A percentile compares a stretch with the other conserved stretches of the same genome.
Conservation (phyloP, 305 asterid species). For the Fraxinus xanthoxyloides region DNA sequence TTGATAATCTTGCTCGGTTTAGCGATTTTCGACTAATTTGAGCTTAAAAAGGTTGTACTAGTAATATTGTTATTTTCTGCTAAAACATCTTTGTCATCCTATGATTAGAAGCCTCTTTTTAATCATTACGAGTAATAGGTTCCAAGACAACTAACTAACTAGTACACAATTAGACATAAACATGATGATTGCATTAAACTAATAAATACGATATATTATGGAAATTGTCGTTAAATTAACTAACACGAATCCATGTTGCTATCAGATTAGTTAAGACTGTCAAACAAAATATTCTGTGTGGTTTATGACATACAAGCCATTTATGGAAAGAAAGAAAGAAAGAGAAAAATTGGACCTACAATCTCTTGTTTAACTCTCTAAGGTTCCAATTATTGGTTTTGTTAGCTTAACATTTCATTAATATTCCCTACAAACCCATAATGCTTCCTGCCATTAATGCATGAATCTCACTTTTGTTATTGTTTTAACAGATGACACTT, state of each 20-base stretch:
- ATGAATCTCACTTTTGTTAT: neutral
- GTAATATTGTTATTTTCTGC: neutral
- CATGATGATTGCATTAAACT: conserved; percentile 1
- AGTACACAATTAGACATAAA: conserved; percentile 14
- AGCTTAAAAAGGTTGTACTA: neutral
- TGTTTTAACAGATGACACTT: neutral
- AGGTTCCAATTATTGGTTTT: neutral
- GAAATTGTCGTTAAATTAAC: neutral
- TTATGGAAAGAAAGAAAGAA: neutral
- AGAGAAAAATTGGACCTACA: neutral
- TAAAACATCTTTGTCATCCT: neutral
- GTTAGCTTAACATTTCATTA: neutral
- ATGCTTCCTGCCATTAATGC: neutral
- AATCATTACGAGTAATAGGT: neutral
- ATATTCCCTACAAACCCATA: neutral
- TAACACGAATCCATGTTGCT: neutral
- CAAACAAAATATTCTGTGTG: neutral
- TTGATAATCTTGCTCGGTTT: neutral
- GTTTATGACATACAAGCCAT: neutral
- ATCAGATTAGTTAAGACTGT: neutral
- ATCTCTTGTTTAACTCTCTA: neutral
- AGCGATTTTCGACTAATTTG: neutral
- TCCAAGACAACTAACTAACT: conserved; percentile 3
- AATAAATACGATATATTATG: neutral
- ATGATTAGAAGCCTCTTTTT: neutral